A percentile compares a stretch with the other conserved stretches of the same genome.
phyloP scores from a whole-genome alignment of 148 eudicot genomes.

The Oxyria digyna region DNA sequence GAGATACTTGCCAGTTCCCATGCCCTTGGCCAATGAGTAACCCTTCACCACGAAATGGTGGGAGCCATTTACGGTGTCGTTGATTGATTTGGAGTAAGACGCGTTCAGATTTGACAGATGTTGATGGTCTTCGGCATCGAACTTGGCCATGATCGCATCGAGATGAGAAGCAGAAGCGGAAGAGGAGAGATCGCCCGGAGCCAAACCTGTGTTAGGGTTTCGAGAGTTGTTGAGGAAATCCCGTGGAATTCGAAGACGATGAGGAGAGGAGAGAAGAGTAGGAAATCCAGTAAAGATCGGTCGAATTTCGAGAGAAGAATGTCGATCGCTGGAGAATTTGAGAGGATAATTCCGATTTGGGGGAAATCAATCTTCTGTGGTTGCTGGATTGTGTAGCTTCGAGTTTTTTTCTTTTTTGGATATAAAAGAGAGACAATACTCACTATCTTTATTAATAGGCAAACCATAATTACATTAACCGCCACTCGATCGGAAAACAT shows the following conservation, averaged over 20 bases:
- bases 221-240: neutral
- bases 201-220: neutral
- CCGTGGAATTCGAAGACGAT: neutral
- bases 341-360: neutral
- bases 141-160: slow-evolving; percentile 29
- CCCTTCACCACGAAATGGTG: slow-evolving; percentile 74
- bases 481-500: too few species aligned
- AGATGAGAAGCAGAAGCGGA: neutral
- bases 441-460: too few species aligned
- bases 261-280: neutral
- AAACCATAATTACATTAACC: too few species aligned
- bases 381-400: slow-evolving; percentile 1
- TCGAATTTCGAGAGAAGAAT: neutral
- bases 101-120: slow-evolving; percentile 8
- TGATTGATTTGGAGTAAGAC: slow-evolving; percentile 54
- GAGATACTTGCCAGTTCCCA: slow-evolving; percentile 72
- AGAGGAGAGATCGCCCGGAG: neutral
- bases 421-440: too few species aligned
- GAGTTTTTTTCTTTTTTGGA: neutral
- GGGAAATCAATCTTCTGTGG: neutral
- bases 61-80: slow-evolving; percentile 72
- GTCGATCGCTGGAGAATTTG: neutral
- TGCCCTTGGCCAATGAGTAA: slow-evolving; percentile 78
- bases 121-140: slow-evolving; percentile 9
- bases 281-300: neutral